phyloP scores from a whole-genome alignment of 2,329 filamentous ascomycete species.

The Fusarium veterinarium region DNA sequence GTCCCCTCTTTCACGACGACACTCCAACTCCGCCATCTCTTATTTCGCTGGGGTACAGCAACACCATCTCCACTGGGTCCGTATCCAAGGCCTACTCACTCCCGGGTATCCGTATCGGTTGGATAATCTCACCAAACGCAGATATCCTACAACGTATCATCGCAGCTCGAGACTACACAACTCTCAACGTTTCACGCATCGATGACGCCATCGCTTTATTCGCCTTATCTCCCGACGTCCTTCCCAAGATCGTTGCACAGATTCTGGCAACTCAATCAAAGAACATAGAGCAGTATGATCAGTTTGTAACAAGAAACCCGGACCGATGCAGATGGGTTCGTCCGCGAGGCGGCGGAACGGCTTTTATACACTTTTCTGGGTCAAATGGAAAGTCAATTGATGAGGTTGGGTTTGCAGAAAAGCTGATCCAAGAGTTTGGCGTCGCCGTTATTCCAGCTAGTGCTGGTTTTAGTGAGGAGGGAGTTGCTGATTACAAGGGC shows the following conservation, averaged over 20 bases:
- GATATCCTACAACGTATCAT: neutral
- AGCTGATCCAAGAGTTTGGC: neutral
- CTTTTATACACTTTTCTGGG: neutral
- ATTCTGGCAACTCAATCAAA: neutral
- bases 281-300: neutral
- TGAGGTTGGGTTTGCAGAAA: neutral
- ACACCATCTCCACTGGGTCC: neutral
- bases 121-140: neutral
- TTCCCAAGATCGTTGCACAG: neutral
- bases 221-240: fast-evolving
- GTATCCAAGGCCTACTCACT: neutral
- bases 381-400: neutral
- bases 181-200: neutral
- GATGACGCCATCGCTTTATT: neutral
- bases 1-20: neutral
- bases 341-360: neutral
- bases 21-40: neutral
- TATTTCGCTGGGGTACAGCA: neutral
- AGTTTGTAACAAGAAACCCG: neutral
- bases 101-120: neutral
- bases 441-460: neutral
- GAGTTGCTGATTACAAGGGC: neutral
- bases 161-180: neutral
- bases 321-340: neutral
- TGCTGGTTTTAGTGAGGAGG: neutral